Percentiles rank a stretch among this genome's conserved stretches.
These are phyloP conservation scores for Setaria italica DNA, from an alignment of 202 grass and related monocot genomes.

Conservation along the genomic window DNA sequence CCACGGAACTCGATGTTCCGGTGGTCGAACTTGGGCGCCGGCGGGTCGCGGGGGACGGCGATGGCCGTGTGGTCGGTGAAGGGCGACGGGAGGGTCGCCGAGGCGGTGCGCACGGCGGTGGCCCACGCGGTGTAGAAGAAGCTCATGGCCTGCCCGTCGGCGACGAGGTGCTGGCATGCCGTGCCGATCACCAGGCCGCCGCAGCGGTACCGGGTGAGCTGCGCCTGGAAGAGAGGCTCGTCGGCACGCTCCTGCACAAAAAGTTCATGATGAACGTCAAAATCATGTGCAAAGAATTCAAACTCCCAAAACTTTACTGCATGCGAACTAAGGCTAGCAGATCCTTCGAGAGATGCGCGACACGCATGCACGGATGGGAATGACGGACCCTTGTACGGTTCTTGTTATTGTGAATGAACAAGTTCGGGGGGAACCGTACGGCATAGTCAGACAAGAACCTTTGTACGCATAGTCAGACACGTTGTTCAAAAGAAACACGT, in stretches of 20 bases:
- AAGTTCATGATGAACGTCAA: not conserved
- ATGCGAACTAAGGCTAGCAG: not conserved
- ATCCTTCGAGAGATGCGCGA: not conserved
- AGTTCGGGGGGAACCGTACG: no score
- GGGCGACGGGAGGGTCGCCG: constrained; percentile 26
- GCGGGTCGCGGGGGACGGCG: not conserved
- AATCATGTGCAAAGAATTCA: not conserved
- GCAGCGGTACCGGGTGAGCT: constrained; percentile 57
- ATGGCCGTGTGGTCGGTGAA: constrained; percentile 37
- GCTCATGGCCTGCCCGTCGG: constrained; percentile 64
- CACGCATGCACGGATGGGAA: not conserved
- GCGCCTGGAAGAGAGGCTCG: constrained; percentile 42
- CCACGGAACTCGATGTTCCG: constrained; percentile 44
- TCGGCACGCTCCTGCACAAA: constrained; percentile 29
- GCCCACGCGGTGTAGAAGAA: constrained; percentile 48
- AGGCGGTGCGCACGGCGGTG: constrained; percentile 36
- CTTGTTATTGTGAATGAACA: no score
- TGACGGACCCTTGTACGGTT: not conserved
- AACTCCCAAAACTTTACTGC: not conserved
- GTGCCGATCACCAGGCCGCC: constrained; percentile 58
- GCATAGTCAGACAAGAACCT: no score
- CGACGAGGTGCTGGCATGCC: constrained; percentile 42
- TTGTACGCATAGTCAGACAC: no score
- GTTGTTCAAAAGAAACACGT: no score
- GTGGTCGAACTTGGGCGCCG: constrained; percentile 36